Evolutionary conservation across 371 early-diverging fungal genomes (phyloP).

Genomic region (Syncephalastrum racemosum): DNA sequence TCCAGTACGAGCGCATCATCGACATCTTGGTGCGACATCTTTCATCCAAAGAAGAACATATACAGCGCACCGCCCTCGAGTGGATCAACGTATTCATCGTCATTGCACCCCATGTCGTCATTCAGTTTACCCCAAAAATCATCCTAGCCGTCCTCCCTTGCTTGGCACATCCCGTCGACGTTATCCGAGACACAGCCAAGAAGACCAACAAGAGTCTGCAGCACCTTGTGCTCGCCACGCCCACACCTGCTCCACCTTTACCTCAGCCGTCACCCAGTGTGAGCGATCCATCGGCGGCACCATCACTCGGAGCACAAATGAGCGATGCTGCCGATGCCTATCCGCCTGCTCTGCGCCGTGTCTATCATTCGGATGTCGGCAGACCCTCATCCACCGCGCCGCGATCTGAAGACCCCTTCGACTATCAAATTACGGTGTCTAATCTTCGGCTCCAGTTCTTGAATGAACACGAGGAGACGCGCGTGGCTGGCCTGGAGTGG

Average conservation of each 20-base stretch:
- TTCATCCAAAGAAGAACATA: slow-evolving; percentile 76
- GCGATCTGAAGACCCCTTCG: slow-evolving; percentile 60
- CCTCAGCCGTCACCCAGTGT: slow-evolving; percentile 10
- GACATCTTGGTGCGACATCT: slow-evolving; percentile 78
- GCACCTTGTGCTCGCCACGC: slow-evolving; percentile 53
- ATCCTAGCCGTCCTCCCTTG: slow-evolving; percentile 77
- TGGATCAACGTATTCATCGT: slow-evolving; percentile 86
- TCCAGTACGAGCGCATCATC: slow-evolving; percentile 78
- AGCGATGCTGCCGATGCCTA: not conserved
- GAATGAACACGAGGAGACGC: slow-evolving; percentile 84
- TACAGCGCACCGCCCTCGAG: slow-evolving; percentile 78
- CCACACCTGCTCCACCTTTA: slow-evolving; percentile 4
- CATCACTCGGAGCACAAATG: not conserved
- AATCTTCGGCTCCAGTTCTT: slow-evolving; percentile 74
- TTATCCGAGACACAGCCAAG: slow-evolving; percentile 66
- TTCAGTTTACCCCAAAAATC: slow-evolving; percentile 73
- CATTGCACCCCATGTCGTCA: slow-evolving; percentile 74
- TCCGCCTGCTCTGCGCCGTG: slow-evolving; percentile 1
- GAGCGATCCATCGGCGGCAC: slow-evolving; percentile 6
- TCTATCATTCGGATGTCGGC: slow-evolving; percentile 8
- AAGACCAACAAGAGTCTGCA: slow-evolving; percentile 74
- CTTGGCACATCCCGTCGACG: slow-evolving; percentile 64
- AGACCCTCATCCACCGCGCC: not conserved
- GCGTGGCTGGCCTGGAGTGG: slow-evolving; percentile 89
- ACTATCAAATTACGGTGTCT: slow-evolving; percentile 73